Conservation (phyloP, 1,284 basidiomycete species). For the Cryptococcus neoformans region DNA sequence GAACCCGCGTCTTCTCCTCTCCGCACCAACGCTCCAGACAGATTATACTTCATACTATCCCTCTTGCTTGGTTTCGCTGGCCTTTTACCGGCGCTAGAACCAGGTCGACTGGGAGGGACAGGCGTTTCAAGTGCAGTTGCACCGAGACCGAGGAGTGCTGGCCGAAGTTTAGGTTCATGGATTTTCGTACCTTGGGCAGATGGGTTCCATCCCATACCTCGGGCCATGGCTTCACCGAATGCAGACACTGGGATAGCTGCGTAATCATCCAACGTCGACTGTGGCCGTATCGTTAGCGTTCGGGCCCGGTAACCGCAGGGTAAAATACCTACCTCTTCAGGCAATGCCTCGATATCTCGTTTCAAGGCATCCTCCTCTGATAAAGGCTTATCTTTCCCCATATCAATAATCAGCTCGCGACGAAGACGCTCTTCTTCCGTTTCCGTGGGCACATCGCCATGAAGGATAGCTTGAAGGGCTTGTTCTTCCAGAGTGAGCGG, state of each 20-base stretch:
- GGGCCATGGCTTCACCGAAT: constrained; percentile 88
- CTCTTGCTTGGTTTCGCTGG: constrained; percentile 27
- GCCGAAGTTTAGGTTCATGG: constrained; percentile 74
- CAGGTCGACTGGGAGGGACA: constrained; percentile 25
- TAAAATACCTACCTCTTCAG: constrained; percentile 54
- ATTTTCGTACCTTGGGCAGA: constrained; percentile 63
- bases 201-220: constrained; percentile 89
- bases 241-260: constrained; percentile 84
- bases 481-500: constrained; percentile 40
- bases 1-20: constrained; percentile 14
- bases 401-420: constrained; percentile 53
- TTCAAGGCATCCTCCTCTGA: constrained; percentile 72
- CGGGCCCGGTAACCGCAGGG: neutral
- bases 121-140: constrained; percentile 61
- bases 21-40: constrained; percentile 34
- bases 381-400: constrained; percentile 53
- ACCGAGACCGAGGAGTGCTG: constrained; percentile 82
- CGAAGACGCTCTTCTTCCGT: constrained; percentile 44
- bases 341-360: constrained; percentile 73
- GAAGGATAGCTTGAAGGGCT: constrained; percentile 37
- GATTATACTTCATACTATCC: constrained; percentile 40
- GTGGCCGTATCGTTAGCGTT: neutral
- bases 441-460: constrained; percentile 42
- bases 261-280: constrained; percentile 79
- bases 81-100: constrained; percentile 19